A percentile compares a stretch with the other conserved stretches of the same genome.
Evolutionary conservation across 2,329 filamentous ascomycete genomes (phyloP).

Genomic region (Neonectria sp.): DNA sequence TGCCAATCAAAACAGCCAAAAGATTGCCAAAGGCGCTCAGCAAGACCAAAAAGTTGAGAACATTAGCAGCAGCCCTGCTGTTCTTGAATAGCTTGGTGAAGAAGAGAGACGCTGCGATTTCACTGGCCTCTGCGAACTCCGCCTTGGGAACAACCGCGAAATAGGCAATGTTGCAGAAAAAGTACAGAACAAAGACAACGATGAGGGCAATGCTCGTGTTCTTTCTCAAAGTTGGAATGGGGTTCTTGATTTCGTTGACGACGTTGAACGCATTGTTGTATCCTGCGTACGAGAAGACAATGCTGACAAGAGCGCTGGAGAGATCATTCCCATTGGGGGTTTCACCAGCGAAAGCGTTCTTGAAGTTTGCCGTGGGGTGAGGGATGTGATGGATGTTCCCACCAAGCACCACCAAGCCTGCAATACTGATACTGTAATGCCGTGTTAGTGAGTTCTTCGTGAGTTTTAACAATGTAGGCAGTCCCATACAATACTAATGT

Average conservation of each 20-base stretch:
- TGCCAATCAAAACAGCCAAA: constrained; percentile 67
- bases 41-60: constrained; percentile 71
- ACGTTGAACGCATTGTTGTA: constrained; percentile 75
- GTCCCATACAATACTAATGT: constrained; percentile 67
- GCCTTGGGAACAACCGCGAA: constrained; percentile 68
- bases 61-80: constrained; percentile 61
- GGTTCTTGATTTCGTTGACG: constrained; percentile 74
- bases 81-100: constrained; percentile 69
- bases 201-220: constrained; percentile 65
- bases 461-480: not conserved
- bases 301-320: constrained; percentile 67
- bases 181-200: constrained; percentile 68
- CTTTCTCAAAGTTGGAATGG: constrained; percentile 67
- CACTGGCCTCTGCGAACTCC: constrained; percentile 64
- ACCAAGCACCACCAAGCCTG: constrained; percentile 72
- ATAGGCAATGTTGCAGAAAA: constrained; percentile 73
- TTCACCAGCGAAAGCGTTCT: constrained; percentile 53
- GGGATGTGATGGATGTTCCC: constrained; percentile 50
- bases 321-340: constrained; percentile 54
- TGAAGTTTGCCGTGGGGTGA: constrained; percentile 53
- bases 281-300: constrained; percentile 71
- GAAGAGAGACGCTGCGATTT: constrained; percentile 70
- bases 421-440: constrained; percentile 61
- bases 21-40: constrained; percentile 72
- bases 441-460: not conserved